Percentiles rank a stretch among this genome's conserved stretches.
Conservation (phyloP, 768 basidiomycete species). For the Auriscalpium vulgare region DNA sequence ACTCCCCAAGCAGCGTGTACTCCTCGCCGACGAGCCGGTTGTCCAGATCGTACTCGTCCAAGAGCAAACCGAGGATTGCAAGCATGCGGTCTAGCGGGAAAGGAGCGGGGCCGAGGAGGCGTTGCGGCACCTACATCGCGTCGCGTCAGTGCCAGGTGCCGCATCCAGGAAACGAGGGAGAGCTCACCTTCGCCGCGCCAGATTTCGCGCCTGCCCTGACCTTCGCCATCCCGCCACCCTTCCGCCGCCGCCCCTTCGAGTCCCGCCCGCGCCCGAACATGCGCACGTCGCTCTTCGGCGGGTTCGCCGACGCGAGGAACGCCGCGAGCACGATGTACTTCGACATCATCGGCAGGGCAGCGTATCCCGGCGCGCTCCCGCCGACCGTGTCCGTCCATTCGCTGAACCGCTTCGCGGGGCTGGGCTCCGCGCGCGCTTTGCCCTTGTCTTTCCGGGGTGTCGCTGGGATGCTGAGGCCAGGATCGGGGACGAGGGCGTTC, state of each 20-base stretch:
- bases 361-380: conserved; percentile 20
- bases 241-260: conserved; percentile 45
- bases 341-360: conserved; percentile 50
- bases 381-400: conserved; percentile 6
- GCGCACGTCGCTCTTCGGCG: conserved; percentile 66
- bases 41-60: conserved; percentile 65
- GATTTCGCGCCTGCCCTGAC: conserved; percentile 14
- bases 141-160: neutral
- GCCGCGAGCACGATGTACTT: conserved; percentile 72
- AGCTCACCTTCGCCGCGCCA: conserved; percentile 20
- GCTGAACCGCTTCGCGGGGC: neutral
- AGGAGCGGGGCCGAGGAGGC: conserved; percentile 68
- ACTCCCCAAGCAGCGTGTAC: conserved; percentile 54
- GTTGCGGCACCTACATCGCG: conserved; percentile 51
- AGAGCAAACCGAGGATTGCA: conserved; percentile 69
- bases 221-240: conserved; percentile 26
- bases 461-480: neutral
- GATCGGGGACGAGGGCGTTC: conserved; percentile 39
- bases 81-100: conserved; percentile 77
- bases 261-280: conserved; percentile 77
- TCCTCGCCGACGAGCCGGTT: conserved; percentile 35
- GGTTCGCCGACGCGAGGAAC: conserved; percentile 82
- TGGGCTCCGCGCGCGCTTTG: conserved; percentile 2
- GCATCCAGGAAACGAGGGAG: neutral
- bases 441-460: conserved; percentile 17